A percentile compares a stretch with the other conserved stretches of the same genome.
Conservation (phyloP, 2,329 filamentous ascomycete genomes). For the Verticillium zaregamsianum region DNA sequence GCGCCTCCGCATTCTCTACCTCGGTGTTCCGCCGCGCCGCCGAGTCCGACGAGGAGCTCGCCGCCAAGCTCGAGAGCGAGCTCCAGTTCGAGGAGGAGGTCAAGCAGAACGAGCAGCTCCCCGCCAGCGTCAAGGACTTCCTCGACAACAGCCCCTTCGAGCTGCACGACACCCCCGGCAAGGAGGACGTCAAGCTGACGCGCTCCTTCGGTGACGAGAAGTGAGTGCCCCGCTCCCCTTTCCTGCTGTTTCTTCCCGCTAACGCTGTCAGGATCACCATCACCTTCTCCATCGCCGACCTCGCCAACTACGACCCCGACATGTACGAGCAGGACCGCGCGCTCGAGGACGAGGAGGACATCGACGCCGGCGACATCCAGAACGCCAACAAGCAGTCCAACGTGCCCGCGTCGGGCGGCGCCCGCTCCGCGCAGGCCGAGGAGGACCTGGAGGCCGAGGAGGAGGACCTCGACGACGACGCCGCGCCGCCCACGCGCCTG, state of each 20-base stretch:
- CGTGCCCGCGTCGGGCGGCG: constrained; percentile 43
- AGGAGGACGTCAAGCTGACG: constrained; percentile 82
- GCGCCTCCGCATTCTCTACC: constrained; percentile 46
- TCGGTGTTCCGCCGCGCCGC: constrained; percentile 35
- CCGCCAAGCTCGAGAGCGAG: constrained; percentile 81
- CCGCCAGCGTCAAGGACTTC: constrained; percentile 80
- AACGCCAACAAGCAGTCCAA: constrained; percentile 50
- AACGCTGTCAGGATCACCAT: constrained; percentile 62
- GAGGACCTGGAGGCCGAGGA: constrained; percentile 52
- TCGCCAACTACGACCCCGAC: constrained; percentile 63
- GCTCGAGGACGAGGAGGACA: constrained; percentile 50
- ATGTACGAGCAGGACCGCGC: constrained; percentile 51
- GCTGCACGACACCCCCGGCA: constrained; percentile 74
- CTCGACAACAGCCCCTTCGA: constrained; percentile 81
- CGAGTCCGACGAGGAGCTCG: constrained; percentile 73
- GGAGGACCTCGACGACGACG: constrained; percentile 43
- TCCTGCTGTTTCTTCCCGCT: constrained; percentile 3
- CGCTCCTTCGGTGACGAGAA: constrained; percentile 84
- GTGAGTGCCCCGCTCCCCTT: constrained; percentile 43
- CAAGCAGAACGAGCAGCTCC: constrained; percentile 66
- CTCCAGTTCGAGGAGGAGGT: constrained; percentile 79
- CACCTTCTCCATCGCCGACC: constrained; percentile 79
- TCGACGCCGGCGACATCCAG: constrained; percentile 39
- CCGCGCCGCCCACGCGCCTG: constrained; percentile 73
- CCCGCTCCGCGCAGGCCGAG: constrained; percentile 45